A percentile compares a stretch with the other conserved stretches of the same genome.
Evolutionary conservation across 75 land plant species (phyloP).

Genomic region (Ceratopteris richardii): DNA sequence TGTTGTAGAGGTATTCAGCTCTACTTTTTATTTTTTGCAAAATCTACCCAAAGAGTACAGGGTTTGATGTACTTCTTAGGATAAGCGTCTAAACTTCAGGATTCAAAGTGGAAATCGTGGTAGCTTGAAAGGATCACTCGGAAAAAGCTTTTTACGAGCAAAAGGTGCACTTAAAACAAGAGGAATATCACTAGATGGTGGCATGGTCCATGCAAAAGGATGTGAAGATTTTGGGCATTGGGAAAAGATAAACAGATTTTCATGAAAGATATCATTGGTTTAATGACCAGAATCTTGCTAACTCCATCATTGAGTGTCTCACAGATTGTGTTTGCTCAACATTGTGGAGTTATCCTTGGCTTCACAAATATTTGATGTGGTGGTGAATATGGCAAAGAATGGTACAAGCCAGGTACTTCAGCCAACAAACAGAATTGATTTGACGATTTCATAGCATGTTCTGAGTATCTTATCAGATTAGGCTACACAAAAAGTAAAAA

Average conservation of each 20-base stretch:
- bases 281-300: conserved; percentile 67
- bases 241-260: conserved; percentile 63
- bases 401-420: conserved; percentile 91
- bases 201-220: too few relatives aligned
- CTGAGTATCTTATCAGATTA: conserved; percentile 62
- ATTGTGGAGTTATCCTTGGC: conserved; percentile 63
- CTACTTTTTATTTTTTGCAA: too few relatives aligned
- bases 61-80: too few relatives aligned
- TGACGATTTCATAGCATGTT: conserved; percentile 87
- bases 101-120: too few relatives aligned
- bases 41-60: too few relatives aligned
- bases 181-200: too few relatives aligned
- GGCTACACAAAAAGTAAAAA: conserved; percentile 72
- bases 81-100: too few relatives aligned
- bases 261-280: conserved; percentile 56
- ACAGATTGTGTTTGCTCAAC: conserved; percentile 40
- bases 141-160: too few relatives aligned
- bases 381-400: conserved; percentile 97
- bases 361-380: conserved; percentile 94
- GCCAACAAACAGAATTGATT: conserved; percentile 87
- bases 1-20: too few relatives aligned
- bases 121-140: too few relatives aligned
- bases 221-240: too few relatives aligned
- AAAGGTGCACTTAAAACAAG: too few relatives aligned
- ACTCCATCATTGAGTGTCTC: conserved; percentile 71